Percentiles rank a stretch among this genome's conserved stretches.
phyloP scores from a whole-genome alignment of 2,329 filamentous ascomycete species.

The Aaosphaeria pasadenensis region DNA sequence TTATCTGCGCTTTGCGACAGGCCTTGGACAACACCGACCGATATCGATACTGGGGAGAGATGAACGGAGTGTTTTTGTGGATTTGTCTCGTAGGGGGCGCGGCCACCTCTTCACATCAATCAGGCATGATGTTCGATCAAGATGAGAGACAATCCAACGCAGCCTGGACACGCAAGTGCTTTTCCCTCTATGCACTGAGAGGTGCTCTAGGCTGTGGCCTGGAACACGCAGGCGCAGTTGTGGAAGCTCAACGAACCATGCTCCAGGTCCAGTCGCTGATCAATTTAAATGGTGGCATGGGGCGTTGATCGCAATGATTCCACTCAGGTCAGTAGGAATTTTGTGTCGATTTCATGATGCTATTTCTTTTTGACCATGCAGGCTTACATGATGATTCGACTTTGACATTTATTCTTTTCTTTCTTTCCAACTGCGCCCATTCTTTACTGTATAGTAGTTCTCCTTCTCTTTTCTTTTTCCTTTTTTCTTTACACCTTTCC shows the following conservation, averaged over 20 bases:
- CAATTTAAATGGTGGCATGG: constrained; percentile 13
- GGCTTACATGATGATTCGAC: too few species aligned
- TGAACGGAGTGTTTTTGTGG: constrained; percentile 31
- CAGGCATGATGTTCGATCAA: constrained; percentile 1
- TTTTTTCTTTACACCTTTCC: too few species aligned
- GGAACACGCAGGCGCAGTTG: constrained; percentile 15
- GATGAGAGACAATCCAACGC: constrained; percentile 6
- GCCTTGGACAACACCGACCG: constrained; percentile 23
- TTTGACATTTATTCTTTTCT: too few species aligned
- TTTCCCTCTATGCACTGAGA: constrained; percentile 25
- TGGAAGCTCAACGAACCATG: constrained; percentile 24
- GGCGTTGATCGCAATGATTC: not conserved
- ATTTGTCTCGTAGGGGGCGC: constrained; percentile 28
- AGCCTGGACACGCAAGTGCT: constrained; percentile 27
- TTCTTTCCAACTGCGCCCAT: too few species aligned
- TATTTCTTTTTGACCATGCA: too few species aligned
- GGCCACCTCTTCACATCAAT: constrained; percentile 10
- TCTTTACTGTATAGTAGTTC: too few species aligned
- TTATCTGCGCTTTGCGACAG: constrained; percentile 20
- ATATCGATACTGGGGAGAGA: constrained; percentile 18
- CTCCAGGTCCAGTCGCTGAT: constrained; percentile 20
- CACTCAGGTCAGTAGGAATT: not conserved
- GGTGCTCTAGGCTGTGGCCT: constrained; percentile 15
- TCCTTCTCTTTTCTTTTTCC: too few species aligned
- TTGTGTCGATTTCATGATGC: too few species aligned